Evolutionary conservation across 2,329 filamentous ascomycete genomes (phyloP).

Genomic region (Fusarium sp.): DNA sequence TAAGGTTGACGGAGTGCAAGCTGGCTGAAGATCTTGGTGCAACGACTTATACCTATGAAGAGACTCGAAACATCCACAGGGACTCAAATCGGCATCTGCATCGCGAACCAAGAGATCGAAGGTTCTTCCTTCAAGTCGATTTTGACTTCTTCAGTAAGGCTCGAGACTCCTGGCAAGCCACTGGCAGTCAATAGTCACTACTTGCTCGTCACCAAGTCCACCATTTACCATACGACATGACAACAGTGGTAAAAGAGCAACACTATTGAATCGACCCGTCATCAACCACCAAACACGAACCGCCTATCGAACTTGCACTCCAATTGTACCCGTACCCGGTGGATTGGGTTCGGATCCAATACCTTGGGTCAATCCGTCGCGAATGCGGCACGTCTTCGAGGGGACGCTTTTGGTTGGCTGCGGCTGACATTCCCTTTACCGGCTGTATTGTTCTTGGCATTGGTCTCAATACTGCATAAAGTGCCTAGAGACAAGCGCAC

Average conservation of each 20-base stretch:
- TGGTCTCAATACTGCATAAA: no score
- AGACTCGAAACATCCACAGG: not conserved
- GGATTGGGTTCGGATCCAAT: constrained; percentile 20
- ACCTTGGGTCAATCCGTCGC: constrained; percentile 21
- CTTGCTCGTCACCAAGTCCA: not conserved
- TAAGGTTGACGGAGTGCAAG: not conserved
- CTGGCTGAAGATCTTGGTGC: not conserved
- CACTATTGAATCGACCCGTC: not conserved
- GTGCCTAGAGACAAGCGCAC: not conserved
- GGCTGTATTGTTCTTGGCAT: constrained; percentile 24
- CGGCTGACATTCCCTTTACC: constrained; percentile 27
- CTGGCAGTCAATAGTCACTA: constrained; percentile 3
- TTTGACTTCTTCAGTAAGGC: not conserved
- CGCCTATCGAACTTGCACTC: constrained; percentile 2
- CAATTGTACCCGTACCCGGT: constrained; percentile 6
- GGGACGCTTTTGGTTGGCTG: constrained; percentile 26
- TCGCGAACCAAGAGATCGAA: constrained; percentile 4
- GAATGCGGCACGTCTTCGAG: constrained; percentile 17
- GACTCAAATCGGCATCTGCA: not conserved
- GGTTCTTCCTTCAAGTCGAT: not conserved
- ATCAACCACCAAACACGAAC: not conserved
- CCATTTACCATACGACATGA: constrained; percentile 2
- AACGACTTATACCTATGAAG: not conserved
- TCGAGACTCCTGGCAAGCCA: constrained; percentile 4
- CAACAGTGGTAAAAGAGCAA: constrained; percentile 8